Base-by-base conservation (phyloP, 148 eudicot genomes). In the Rhododendron williamsianum region DNA sequence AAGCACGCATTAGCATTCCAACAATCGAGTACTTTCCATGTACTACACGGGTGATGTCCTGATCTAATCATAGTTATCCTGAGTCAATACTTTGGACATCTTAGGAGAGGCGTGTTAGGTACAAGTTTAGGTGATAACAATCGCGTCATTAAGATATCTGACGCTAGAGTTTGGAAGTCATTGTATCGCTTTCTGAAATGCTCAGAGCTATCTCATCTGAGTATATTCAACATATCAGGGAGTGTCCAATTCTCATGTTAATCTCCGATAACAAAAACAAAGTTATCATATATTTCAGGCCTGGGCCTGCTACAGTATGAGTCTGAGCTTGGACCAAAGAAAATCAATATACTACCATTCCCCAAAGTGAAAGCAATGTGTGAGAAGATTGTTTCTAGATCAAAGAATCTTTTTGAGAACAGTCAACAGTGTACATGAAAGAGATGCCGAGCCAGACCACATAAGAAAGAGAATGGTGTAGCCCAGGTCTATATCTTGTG, bases 401-500 rank as follows among this genome's bases (percentile, higher is more conserved):
- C 11, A 80, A 54, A 49, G 2, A 30, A 30, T 6, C 43, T 33
- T 49, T 48, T 10, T 13, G 36, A 0, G 21, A 12, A 78, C 81
- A 16, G 60, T 54, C 21, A 54, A 18, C 60, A 48, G 2, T 48
- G 13, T 45, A 76, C 6, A 69, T 69, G 45, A 83, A 83, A 69
- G 35, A 10, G 58, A 48, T 48, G 36, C 27, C 4, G 58, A 48
- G 81, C 81, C 36, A 78, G 3, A 78, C 49, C 10, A n/a, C 36
- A 52, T 49, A 46, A 13, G 56, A 78, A 80, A 51, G 46, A 36
- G 51, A 41, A 5, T n/a, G 71, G 46, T 9, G 4, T 19, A 78
- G 23, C 76, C 11, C 63, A 36, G 27, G 11, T 27, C 65, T n/a
- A 46, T 63, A 78, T 85, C 76, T 84, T 58, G 82, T 63, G 60